phyloP scores from a whole-genome alignment of 495 filamentous ascomycete species.

The Daldinia bambusicola region DNA sequence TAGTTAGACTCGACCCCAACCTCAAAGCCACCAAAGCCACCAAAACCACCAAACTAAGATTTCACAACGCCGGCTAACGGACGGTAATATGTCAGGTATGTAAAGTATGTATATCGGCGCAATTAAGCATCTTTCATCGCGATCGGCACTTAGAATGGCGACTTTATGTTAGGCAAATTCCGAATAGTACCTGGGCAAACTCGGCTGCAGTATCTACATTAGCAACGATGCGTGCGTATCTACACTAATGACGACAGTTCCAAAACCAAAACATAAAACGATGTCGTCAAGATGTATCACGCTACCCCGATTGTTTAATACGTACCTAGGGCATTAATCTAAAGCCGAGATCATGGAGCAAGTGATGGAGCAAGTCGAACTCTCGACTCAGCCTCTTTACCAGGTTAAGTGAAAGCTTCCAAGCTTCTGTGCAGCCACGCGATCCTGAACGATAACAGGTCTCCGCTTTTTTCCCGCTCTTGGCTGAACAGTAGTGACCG shows the following conservation, averaged over 20 bases:
- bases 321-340: background rate
- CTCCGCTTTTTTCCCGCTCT: constrained; percentile 35
- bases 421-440: constrained; percentile 4
- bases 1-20: background rate
- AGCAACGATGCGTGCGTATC: background rate
- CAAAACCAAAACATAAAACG: background rate
- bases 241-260: background rate
- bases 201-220: background rate
- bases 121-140: background rate
- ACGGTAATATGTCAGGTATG: background rate
- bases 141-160: background rate
- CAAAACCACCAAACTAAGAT: background rate
- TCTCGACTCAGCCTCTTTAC: background rate
- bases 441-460: constrained; percentile 3
- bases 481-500: constrained; percentile 36
- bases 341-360: background rate
- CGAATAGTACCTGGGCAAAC: background rate
- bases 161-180: background rate
- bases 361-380: background rate
- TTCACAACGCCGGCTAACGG: background rate
- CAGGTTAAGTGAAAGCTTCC: background rate
- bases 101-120: background rate
- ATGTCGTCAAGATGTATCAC: background rate
- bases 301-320: background rate
- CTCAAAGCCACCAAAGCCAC: background rate